These are phyloP conservation scores for Cladophialophora yegresii DNA, from an alignment of 2,329 filamentous ascomycete species.

Conservation along the genomic window DNA sequence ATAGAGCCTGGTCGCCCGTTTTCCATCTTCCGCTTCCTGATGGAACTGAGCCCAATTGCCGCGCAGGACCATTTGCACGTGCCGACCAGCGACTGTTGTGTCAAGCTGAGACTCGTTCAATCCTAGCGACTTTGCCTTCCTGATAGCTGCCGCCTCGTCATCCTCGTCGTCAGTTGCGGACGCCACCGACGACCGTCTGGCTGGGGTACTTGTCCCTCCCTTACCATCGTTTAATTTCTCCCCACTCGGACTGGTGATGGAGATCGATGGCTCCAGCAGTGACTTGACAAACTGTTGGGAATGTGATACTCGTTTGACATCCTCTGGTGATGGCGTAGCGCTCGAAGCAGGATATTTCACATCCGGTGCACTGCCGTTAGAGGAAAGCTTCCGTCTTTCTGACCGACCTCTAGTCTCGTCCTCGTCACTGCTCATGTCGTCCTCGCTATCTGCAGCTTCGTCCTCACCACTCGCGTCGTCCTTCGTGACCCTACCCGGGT, in stretches of 20 bases:
- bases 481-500: conserved; percentile 59
- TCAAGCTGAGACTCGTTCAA: conserved; percentile 76
- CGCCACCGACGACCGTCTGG: conserved; percentile 16
- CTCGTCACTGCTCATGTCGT: conserved; percentile 42
- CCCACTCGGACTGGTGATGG: conserved; percentile 34
- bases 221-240: conserved; percentile 42
- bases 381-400: conserved; percentile 45
- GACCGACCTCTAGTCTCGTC: conserved; percentile 40
- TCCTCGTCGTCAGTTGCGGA: conserved; percentile 51
- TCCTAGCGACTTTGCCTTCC: conserved; percentile 79
- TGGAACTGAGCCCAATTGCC: conserved; percentile 71
- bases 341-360: conserved; percentile 33
- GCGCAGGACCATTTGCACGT: conserved; percentile 84
- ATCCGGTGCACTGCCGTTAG: conserved; percentile 43
- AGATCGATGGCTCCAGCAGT: conserved; percentile 38
- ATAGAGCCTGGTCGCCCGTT: conserved; percentile 81
- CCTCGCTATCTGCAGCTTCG: conserved; percentile 45
- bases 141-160: conserved; percentile 81
- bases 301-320: conserved; percentile 21
- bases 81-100: conserved; percentile 74
- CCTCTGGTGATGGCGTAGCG: conserved; percentile 19
- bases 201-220: conserved; percentile 43
- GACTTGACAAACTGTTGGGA: conserved; percentile 32
- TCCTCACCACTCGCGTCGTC: conserved; percentile 65
- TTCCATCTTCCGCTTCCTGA: conserved; percentile 74